Conservation (phyloP, 208 protist species). For the Wallacemonas sp. region DNA sequence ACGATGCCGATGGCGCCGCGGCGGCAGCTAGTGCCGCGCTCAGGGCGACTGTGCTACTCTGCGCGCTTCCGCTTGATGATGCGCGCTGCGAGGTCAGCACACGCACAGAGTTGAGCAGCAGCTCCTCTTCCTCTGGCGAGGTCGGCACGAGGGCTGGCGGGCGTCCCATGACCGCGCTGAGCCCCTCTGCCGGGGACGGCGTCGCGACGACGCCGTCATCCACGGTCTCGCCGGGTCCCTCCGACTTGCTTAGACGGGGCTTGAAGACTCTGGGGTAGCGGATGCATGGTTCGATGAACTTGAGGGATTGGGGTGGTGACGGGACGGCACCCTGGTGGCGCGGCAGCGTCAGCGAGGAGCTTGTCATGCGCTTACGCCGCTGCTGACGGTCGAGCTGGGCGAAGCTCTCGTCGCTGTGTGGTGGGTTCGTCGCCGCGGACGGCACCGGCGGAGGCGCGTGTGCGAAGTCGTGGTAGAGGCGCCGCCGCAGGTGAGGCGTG, state of each 20-base stretch:
- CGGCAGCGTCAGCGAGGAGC: neutral
- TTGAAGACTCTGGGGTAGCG: neutral
- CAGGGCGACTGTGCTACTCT: neutral
- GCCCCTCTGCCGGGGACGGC: neutral
- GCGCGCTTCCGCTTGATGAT: neutral
- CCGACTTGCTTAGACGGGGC: neutral
- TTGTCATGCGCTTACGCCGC: slow-evolving; percentile 11
- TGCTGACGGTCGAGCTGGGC: slow-evolving; percentile 12
- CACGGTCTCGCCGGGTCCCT: neutral
- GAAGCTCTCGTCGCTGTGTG: neutral
- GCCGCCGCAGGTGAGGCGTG: slow-evolving; percentile 75
- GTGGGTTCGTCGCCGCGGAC: slow-evolving; percentile 14
- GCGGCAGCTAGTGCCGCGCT: neutral
- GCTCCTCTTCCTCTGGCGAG: slow-evolving; percentile 29
- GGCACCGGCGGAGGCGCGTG: slow-evolving; percentile 85
- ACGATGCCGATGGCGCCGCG: neutral
- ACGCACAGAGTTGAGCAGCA: slow-evolving; percentile 29
- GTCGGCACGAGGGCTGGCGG: neutral
- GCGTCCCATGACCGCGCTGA: neutral
- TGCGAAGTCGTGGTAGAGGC: slow-evolving; percentile 24
- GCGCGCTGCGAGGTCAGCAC: slow-evolving; percentile 5
- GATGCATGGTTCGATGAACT: slow-evolving; percentile 24
- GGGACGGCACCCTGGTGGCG: slow-evolving; percentile 18
- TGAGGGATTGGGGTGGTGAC: slow-evolving; percentile 26
- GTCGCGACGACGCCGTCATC: neutral